Evolutionary conservation across 495 filamentous ascomycete genomes (phyloP), one percentile per base, ranked within the genome.

Genomic region (Clohesyomyces aquaticus): DNA sequence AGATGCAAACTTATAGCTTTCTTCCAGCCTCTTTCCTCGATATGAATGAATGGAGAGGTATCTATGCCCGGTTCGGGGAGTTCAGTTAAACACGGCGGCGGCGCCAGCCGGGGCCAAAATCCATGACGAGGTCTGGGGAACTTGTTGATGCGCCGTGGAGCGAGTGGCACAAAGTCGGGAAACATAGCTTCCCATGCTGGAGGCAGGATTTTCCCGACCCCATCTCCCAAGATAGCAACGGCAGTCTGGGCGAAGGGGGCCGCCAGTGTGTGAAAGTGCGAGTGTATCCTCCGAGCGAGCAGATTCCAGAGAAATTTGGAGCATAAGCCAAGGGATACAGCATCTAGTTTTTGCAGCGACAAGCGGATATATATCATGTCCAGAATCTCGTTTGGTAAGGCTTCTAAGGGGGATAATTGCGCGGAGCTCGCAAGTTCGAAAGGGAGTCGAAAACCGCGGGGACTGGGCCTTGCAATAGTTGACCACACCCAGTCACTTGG

Each of bases 401-500:
- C 6, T 47, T 47, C 43, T 22, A 47, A 47, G 6, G 43, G 4
- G 6, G 43, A 47, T 18, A 47, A 18, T 47, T 18, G 43, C 4
- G 19, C n/a, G 19, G 43, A 47, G 8, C 19, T 6, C 19, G 43
- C n/a, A 4, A 47, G n/a, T 4, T 8, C 6, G 19, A 18, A 47
- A 22, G 43, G 19, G 19, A 4, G 8, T 22, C 19, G 8, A 47
- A 18, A 8, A 6, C 8, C 14, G 43, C 19, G 8, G n/a, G 4
- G 8, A 47, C 14, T n/a, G 4, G 43, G 43, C 6, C 19, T 8
- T 18, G 14, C 43, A n/a, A 47, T 6, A 47, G n/a, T 8, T 4
- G 43, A 47, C 43, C 43, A 47, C 12, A 47, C 19, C 43, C 43
- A 47, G n/a, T 47, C 43, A 18, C 43, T 47, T 8, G 43, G n/a